Evolutionary conservation across 2,329 filamentous ascomycete genomes (phyloP), one percentile per base, ranked within the genome.

Genomic region (Botrytis sinoallii): DNA sequence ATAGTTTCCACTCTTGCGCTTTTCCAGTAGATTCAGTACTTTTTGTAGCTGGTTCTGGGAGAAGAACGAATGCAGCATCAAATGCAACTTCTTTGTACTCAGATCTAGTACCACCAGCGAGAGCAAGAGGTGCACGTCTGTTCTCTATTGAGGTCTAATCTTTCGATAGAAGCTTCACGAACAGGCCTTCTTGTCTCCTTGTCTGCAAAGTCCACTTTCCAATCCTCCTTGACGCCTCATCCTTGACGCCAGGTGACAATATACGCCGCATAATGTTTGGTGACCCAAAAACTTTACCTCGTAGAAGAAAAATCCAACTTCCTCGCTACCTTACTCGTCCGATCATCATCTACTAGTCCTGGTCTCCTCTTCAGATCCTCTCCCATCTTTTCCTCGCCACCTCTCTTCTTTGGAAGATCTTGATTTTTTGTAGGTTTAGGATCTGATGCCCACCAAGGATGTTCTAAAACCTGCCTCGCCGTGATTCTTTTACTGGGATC

Each of bases 401-500:
- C 91, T 8, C 88, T 87, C 81, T 95, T 96, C 76, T 88, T 89
- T 1, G 96, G 96, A 70, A 99, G 85, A 79, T 96, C 90, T 80
- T 93, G 89, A 79, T 94, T 94, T 75, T 88, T 88, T 2, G 94
- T 97, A 3, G 96, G 95, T 77, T 90, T 89, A 0, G 96, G 96
- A 52, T 96, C 92, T 38, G 88, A 89, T 59, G 88, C 89, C 94
- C 95, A 99, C 91, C 93, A 99, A 66, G 87, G 85, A 82, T 98
- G 95, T 81, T 90, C 86, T 72, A 99, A 86, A 81, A 96, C 91
- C 76, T 93, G 89, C 52, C 88, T 86, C 0, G 95, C 93, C 0
- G 91, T 93, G 79, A 93, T 91, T 74, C 96, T 88, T 82, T 92
- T 94, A 80, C 90, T 89, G n/a, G 96, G 96, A 83, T 99, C 94